Base-by-base conservation (phyloP, 805 yeast genomes). In the Dipodascus albidus region DNA sequence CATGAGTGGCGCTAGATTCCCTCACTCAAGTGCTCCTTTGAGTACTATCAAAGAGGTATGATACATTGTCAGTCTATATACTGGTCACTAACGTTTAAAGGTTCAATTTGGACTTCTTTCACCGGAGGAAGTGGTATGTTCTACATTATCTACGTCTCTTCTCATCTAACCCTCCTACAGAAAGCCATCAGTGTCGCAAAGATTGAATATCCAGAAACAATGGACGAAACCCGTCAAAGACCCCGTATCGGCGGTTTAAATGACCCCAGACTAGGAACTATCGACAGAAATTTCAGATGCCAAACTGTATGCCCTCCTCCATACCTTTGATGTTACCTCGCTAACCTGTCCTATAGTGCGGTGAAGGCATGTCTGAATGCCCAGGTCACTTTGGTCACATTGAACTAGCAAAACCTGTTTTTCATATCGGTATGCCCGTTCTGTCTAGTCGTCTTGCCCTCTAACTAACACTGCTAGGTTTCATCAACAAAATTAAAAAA, bases 381-480 rank as follows among this genome's bases (percentile, higher is more conserved):
- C 98, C 98, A 0, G 99, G 99, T 56, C 99, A 93, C 74, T 93
- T 93, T 71, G 99, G 99, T 61, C 99, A 93, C 67, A 93, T 93
- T 57, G 99, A 93, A 68, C 77, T 93, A 59, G 98, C 99, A 35
- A 93, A 91, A 68, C 99, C 99, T 14, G 99, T 93, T 41, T 93
- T 93, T 72, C 99, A 93, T 70, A 88, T 93, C 68, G 99, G 96
- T 63, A 49, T 35, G 62, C 20, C 23, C 23, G 22, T 11, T 17
- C 9, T 14, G 3, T 14, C n/a, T 38, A 4, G n/a, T 17, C 19
- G 20, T 27, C 17, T 23, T 52, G 24, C 23, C 21, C 19, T 50
- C 15, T 6, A 52, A 11, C 35, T 53, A 22, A 53, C 52, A 15
- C 3, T 50, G 17, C 24, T 48, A 62, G 70, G 69, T 49, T 93